Conservation (phyloP, 192 early-diverging fungal species). For the Kickxella alabastrina region DNA sequence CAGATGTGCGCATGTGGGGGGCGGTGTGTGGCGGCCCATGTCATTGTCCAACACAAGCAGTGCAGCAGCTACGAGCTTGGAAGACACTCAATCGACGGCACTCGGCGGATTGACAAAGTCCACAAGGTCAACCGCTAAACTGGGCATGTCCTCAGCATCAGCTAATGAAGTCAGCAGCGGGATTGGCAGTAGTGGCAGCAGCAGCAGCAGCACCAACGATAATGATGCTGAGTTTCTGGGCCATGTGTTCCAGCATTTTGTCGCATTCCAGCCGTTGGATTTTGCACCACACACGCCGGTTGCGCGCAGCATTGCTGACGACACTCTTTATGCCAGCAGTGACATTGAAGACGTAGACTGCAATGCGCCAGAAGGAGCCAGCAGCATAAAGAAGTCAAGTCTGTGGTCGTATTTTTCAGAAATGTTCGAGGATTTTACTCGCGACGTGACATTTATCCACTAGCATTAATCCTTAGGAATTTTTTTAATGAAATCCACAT, state of each 20-base stretch:
- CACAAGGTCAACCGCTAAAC: too few relatives aligned
- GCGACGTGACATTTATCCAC: slow-evolving; percentile 27
- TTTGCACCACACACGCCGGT: slow-evolving; percentile 17
- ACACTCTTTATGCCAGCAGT: not conserved
- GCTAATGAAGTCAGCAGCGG: too few relatives aligned
- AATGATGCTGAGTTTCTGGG: slow-evolving; percentile 34
- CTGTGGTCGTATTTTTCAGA: slow-evolving; percentile 24
- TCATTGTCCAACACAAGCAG: too few relatives aligned
- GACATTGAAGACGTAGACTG: not conserved
- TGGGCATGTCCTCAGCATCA: too few relatives aligned
- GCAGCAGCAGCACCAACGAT: not conserved
- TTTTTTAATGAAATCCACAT: not conserved
- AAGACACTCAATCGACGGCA: too few relatives aligned
- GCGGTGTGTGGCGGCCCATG: too few relatives aligned
- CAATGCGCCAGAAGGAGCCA: too few relatives aligned
- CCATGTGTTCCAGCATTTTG: slow-evolving; percentile 35
- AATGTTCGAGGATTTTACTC: slow-evolving; percentile 26
- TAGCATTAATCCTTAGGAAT: not conserved
- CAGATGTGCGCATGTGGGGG: too few relatives aligned
- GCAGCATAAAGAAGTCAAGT: too few relatives aligned
- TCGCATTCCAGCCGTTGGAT: slow-evolving; percentile 41
- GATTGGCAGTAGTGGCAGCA: not conserved
- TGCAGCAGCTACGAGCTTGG: too few relatives aligned
- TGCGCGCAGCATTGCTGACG: too few relatives aligned
- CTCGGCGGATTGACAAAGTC: too few relatives aligned